phyloP scores from a whole-genome alignment of 225 moss, liverwort and hornwort genomes.

The Straminergon stramineum region DNA sequence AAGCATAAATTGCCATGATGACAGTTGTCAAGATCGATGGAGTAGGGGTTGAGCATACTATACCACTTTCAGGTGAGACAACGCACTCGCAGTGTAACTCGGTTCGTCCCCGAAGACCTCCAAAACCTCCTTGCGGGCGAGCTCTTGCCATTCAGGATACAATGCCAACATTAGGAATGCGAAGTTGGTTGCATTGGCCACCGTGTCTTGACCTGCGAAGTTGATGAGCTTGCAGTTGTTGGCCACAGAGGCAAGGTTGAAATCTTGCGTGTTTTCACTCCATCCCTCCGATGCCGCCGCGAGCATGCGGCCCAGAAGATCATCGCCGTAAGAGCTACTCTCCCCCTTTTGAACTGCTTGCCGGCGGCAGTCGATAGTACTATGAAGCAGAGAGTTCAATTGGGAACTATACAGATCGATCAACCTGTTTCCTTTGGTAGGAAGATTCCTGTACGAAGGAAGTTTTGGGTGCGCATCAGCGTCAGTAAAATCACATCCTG shows the following conservation, averaged over 20 bases:
- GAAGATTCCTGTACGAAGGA: background rate
- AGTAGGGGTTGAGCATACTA: background rate
- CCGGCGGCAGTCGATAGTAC: background rate
- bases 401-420: background rate
- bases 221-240: slow-evolving; percentile 7
- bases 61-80: slow-evolving; percentile 13
- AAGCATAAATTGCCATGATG: background rate
- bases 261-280: background rate
- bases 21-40: background rate
- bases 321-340: background rate
- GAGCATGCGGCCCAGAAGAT: slow-evolving; percentile 24
- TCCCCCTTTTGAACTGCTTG: background rate
- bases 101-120: background rate
- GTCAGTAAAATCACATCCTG: background rate
- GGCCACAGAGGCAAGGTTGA: background rate
- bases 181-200: background rate
- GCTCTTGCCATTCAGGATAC: slow-evolving; percentile 21
- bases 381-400: background rate
- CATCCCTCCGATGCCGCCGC: background rate
- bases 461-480: background rate
- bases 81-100: background rate
- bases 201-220: slow-evolving; percentile 13
- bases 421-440: background rate
- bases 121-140: slow-evolving; percentile 7
- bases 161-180: slow-evolving; percentile 1